Evolutionary conservation across 2,329 filamentous ascomycete genomes (phyloP), one percentile per base, ranked within the genome.

Genomic region (Metarhizium guizhouense): DNA sequence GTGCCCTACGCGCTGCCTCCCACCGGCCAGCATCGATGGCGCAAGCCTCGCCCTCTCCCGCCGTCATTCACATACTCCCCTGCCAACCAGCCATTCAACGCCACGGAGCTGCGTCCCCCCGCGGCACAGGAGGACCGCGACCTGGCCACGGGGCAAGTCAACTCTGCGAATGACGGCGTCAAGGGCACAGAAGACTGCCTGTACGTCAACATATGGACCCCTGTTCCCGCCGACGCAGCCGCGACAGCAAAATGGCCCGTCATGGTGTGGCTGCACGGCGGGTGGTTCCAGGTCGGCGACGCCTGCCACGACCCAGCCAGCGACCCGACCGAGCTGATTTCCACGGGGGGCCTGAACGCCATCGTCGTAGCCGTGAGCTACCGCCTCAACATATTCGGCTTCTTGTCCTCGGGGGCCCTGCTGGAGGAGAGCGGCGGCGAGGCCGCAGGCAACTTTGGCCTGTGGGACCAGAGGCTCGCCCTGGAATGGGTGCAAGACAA

Each of bases 401-500:
- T 80, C 58, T 62, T 79, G 3, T 72, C 74, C 1, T 70, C 74
- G 2, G 56, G 68, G 3, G 69, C 73, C 11, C 65, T 76, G 3
- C 52, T 64, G 1, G 50, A 54, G 0, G 65, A 69, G 7, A 65
- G 63, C 36, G 47, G 34, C 25, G 62, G 47, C 20, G 54, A 47
- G 14, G 60, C 62, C 64, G 59, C 34, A 6, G 59, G 72, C 1
- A 76, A 76, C 56, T 72, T 69, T 57, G 74, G 74, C 1, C 64
- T 76, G 0, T 73, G 71, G 62, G 79, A 82, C 57, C 77, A 81
- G 58, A 65, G 74, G 2, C 64, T 75, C 13, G 78, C 77, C 0
- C 64, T 79, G 8, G 69, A 79, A 61, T 82, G 79, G 79, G 72
- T 78, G 0, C 68, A 76, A 38, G 64, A 72, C 6, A 74, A 80